Base-by-base conservation (phyloP, 1,284 basidiomycete genomes). In the Puccinia novopanici region DNA sequence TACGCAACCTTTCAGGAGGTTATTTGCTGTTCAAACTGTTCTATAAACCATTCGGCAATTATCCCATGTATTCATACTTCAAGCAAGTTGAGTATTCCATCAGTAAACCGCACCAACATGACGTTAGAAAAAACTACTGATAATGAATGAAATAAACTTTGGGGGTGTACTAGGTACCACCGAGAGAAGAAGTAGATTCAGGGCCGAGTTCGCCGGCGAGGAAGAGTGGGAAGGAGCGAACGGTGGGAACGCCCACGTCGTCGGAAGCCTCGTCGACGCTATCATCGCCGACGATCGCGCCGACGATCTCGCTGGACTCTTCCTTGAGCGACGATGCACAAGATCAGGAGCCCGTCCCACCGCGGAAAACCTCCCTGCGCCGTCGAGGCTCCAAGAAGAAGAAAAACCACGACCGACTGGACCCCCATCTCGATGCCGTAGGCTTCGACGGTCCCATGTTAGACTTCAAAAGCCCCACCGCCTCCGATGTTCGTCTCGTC, bases 391-490 rank as follows among this genome's bases (percentile, higher is more conserved):
- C 65, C 27, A 71, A 42, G 42, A 68, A 68, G n/a, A 27, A 1
- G 9, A 45, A 48, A 24, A 68, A 68, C 40, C 34, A 67, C 19
- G 42, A 22, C 68, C n/a, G 24, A 0, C 19, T 22, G 30, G 61
- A 67, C 30, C 19, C 15, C 2, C 57, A 40, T 76, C 19, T 27
- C 22, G 40, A 68, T 50, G 27, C 22, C 24, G 45, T 79, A 19
- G 76, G 76, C 19, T 79, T 79, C 45, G 76, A 79, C 45, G 76
- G 76, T 30, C 76, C 76, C 10, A 79, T 79, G 76, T 52, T 79
- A n/a, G 76, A 79, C 57, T 70, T 59, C 55, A 79, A 79, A 61
- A 79, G 76, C 22, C 76, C 76, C 34, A 55, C 65, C 37, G 37
- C 76, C n/a, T 79, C 76, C 24, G 76, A 79, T 24, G 76, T 79